Base-by-base conservation (phyloP, 176 grass and related monocot species). In the Carex myosuroides region DNA sequence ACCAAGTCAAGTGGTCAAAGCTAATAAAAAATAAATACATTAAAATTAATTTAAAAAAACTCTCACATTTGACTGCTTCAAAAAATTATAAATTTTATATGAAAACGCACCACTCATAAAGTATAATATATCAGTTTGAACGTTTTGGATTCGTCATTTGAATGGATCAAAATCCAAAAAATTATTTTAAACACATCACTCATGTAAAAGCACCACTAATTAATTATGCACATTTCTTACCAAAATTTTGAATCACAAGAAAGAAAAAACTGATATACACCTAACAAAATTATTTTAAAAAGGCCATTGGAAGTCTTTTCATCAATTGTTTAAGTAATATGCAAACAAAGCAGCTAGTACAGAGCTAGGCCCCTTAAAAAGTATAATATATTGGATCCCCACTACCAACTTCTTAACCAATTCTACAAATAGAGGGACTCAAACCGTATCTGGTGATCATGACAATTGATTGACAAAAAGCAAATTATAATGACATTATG, bases 401-500 rank as follows among this genome's bases (percentile, higher is more conserved):
- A 10, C 52, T 5, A 55, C 52, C 22, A 78, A 78, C 24, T 57
- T 56, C 52, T 78, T 56, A 78, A 78, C 50, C 13, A 78, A 78
- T 78, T 78, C 24, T 57, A 78, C 68, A 71, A 17, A 77, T 56
- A 30, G 13, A 77, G 50, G 73, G 22, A 77, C 22, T 56, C 50
- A 33, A 32, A 56, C 24, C 6, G 4, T 56, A 56, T 77, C 13
- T 55, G 24, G 13, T 30, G 46, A 77, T 77, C 13, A 77, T 77
- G 73, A 56, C 50, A 56, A 77, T 30, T 56, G 24, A 77, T 41
- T 81, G 56, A 68, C 41, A 24, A 83, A 83, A 67, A 67, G 80
- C 80, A 83, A 83, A 44, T 26, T 26, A 67, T 83, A 53, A 53
- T 83, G 8, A 30, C 10, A 66, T 83, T 66, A 65, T 80, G 78